Base-by-base conservation (phyloP, 208 protist species). In the Phytomonas sp. region DNA sequence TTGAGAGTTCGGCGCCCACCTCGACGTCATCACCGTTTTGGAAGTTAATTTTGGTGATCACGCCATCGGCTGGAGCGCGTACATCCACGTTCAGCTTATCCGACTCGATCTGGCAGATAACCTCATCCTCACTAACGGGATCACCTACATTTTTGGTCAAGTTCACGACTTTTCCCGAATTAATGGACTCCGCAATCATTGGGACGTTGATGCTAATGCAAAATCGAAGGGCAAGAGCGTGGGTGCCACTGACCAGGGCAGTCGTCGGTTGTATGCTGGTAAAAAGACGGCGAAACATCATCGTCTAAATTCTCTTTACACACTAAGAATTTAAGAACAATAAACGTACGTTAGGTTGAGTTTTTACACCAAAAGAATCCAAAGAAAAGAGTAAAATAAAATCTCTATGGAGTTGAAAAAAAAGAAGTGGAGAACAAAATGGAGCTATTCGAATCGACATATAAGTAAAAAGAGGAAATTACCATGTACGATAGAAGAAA, bases 31-130 rank as follows among this genome's bases (percentile, higher is more conserved):
- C 83, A 64, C 89, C 96, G 5, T 94, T 91, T 16, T 83, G 78
- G 66, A 89, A 95, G 72, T 94, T 86, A 32, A 93, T 90, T 76
- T 97, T 89, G 23, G 86, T 95, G 63, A 99, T 87, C n/a, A 89
- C 84, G 66, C 98, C 97, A 49, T 79, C 86, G 33, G 82, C 80
- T 12, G 97, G 96, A 19, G 98, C 92, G 42, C 93, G 95, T 49
- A 99, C 91, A 65, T 98, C 96, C 29, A 98, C 94, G 52, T 89
- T 94, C 30, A 98, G 96, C 87, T 99, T 99, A 80, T 99, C 98
- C 19, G 98, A 99, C 80, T 99, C 98, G 69, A 99, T 95, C 60
- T 97, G 85, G 65, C 93, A 96, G 66, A 99, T 88, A 4, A 98
- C 83, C 66, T 99, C 97, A 77, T 99, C 98, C 74, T 96, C 89